phyloP scores from a whole-genome alignment of 106 monocot genomes.

The Dioscorea zingiberensis region DNA sequence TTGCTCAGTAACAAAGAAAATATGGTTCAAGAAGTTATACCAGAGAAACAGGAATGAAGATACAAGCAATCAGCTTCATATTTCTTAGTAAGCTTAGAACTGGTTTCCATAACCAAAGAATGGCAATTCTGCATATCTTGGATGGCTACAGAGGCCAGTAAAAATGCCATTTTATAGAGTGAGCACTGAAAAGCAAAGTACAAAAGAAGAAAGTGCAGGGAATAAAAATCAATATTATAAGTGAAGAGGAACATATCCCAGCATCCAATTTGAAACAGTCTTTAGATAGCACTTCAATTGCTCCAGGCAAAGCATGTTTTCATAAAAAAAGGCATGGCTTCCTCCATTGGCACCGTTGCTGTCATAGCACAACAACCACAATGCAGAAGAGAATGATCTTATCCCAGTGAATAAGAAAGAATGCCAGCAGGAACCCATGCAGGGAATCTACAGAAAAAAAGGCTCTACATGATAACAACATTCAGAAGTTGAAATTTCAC shows the following conservation, averaged over 20 bases:
- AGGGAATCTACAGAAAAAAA: constrained; percentile 5
- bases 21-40: constrained; percentile 7
- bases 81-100: constrained; percentile 14
- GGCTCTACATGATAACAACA: neutral
- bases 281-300: constrained; percentile 14
- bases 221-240: constrained; percentile 7
- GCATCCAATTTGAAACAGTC: constrained; percentile 23
- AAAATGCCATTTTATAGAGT: constrained; percentile 7
- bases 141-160: neutral
- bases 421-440: neutral
- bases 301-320: neutral
- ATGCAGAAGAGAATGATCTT: neutral
- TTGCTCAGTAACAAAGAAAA: neutral
- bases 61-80: constrained; percentile 31
- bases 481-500: neutral
- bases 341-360: neutral
- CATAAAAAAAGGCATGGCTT: neutral
- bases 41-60: constrained; percentile 25
- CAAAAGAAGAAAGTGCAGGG: constrained; percentile 11
- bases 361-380: neutral
- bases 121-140: neutral
- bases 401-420: neutral
- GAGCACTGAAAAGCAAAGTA: constrained; percentile 17
- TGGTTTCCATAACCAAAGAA: constrained; percentile 19
- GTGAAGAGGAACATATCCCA: constrained; percentile 35